Evolutionary conservation across 2,329 filamentous ascomycete species (phyloP).

Genomic region (Trichoderma harzianum): DNA sequence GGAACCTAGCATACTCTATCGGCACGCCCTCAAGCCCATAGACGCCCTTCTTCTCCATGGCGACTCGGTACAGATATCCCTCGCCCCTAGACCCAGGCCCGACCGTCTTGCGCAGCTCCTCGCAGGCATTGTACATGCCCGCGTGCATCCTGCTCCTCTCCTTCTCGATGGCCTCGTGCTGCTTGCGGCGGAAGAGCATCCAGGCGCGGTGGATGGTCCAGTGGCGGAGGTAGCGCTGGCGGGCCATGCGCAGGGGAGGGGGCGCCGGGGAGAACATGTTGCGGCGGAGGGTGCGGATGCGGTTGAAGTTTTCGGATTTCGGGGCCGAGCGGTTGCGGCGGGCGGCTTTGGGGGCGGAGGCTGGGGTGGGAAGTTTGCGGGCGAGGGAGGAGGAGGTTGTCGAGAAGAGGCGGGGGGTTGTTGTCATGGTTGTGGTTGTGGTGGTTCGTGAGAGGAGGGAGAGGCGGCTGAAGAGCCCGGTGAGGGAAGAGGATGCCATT

Average conservation of each 20-base stretch:
- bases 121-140: constrained; percentile 79
- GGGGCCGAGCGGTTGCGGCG: constrained; percentile 28
- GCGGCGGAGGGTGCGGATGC: constrained; percentile 43
- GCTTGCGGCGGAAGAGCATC: constrained; percentile 72
- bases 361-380: constrained; percentile 29
- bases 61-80: constrained; percentile 77
- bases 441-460: constrained; percentile 15
- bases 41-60: constrained; percentile 86
- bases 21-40: constrained; percentile 72
- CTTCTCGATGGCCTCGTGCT: constrained; percentile 59
- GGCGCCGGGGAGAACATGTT: constrained; percentile 52
- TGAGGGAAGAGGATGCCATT: constrained; percentile 32
- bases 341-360: constrained; percentile 25
- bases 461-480: constrained; percentile 31
- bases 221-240: constrained; percentile 83
- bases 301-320: constrained; percentile 40
- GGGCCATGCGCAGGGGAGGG: constrained; percentile 79
- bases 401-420: constrained; percentile 29
- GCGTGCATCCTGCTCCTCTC: constrained; percentile 79
- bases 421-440: constrained; percentile 14
- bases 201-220: constrained; percentile 99
- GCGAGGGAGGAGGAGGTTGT: constrained; percentile 32
- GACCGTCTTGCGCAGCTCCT: constrained; percentile 66
- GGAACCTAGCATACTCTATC: constrained; percentile 82
- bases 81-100: constrained; percentile 56